These are phyloP conservation scores for Eucalyptus pauciflora DNA, from an alignment of 345 rosid species.

Conservation along the genomic window DNA sequence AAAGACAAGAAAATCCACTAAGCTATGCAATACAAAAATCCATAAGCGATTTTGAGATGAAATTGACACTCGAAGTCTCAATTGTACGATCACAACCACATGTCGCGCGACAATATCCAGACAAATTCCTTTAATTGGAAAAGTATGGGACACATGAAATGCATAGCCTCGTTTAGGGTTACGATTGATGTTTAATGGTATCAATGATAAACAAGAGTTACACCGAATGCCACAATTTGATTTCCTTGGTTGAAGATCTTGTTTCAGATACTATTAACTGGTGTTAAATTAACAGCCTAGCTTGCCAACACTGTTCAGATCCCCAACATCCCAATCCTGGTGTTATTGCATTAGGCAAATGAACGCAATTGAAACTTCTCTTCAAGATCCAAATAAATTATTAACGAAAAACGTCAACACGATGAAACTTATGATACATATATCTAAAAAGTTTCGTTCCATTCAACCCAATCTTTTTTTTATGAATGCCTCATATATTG, in stretches of 20 bases:
- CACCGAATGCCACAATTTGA: background rate
- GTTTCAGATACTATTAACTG: too few relatives aligned
- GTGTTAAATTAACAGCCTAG: background rate
- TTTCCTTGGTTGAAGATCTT: background rate
- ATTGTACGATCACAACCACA: background rate
- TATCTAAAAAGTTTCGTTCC: background rate
- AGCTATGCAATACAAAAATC: background rate
- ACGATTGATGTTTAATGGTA: background rate
- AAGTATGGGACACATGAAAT: background rate
- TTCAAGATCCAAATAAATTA: background rate
- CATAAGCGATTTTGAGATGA: background rate
- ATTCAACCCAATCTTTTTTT: background rate
- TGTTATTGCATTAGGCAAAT: rapidly evolving
- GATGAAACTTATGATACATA: background rate
- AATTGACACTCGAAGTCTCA: background rate
- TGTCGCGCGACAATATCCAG: background rate
- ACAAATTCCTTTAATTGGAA: background rate
- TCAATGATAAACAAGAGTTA: background rate
- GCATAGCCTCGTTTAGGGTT: background rate
- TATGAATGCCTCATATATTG: background rate
- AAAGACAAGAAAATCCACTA: background rate
- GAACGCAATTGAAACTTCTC: background rate
- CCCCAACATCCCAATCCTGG: background rate
- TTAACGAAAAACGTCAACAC: rapidly evolving
- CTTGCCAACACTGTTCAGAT: background rate